Evolutionary conservation across 2,329 filamentous ascomycete genomes (phyloP).

Genomic region (Myrmaecium sp.): DNA sequence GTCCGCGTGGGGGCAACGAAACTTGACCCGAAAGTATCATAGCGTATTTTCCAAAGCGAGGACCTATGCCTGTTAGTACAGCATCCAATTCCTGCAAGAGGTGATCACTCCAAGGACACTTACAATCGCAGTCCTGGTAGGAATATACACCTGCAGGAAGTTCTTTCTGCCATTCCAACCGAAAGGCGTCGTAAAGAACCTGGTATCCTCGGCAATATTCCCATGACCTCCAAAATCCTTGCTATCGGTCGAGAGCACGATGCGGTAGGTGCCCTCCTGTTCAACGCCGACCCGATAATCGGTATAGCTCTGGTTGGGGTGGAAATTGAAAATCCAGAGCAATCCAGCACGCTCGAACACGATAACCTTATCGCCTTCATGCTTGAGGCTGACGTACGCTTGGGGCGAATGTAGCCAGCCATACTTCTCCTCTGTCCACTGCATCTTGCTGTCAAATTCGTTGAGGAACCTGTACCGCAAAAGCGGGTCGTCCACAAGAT

Average conservation of each 20-base stretch:
- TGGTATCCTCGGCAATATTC: constrained; percentile 59
- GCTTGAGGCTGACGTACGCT: constrained; percentile 85
- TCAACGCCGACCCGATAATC: constrained; percentile 91
- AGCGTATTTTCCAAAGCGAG: constrained; percentile 17
- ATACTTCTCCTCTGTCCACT: constrained; percentile 69
- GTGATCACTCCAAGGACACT: constrained; percentile 13
- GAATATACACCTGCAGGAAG: constrained; percentile 84
- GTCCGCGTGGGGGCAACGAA: too few relatives aligned
- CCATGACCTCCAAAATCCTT: constrained; percentile 63
- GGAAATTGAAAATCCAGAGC: constrained; percentile 94
- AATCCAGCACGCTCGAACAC: constrained; percentile 87
- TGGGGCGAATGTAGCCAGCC: constrained; percentile 78
- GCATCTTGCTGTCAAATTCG: constrained; percentile 87
- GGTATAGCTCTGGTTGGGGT: constrained; percentile 65
- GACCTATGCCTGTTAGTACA: constrained; percentile 4
- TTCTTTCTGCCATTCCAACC: constrained; percentile 82
- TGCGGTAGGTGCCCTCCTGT: constrained; percentile 64
- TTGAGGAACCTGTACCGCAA: constrained; percentile 85
- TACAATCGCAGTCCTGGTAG: constrained; percentile 68
- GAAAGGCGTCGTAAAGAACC: constrained; percentile 85
- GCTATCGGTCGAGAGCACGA: constrained; percentile 70
- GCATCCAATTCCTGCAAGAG: not conserved
- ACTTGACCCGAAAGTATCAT: too few relatives aligned
- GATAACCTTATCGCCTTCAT: constrained; percentile 84
- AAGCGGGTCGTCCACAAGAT: constrained; percentile 70